Evolutionary conservation across 208 protist species (phyloP).

Genomic region (Porcisia deanei): DNA sequence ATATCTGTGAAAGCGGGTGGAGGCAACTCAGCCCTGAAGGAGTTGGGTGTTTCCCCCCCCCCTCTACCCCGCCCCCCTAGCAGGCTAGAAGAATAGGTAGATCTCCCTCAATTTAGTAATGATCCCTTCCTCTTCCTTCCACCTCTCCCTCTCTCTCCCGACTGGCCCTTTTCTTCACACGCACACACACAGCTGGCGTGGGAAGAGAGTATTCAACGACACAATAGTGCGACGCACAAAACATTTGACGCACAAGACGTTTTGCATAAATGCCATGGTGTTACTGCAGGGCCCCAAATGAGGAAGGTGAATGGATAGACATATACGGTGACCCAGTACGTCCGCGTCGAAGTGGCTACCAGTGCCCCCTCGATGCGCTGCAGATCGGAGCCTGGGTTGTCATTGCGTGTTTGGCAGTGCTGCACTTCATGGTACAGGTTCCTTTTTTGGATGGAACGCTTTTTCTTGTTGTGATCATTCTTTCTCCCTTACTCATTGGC

Average conservation of each 20-base stretch:
- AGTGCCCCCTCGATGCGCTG: conserved; percentile 70
- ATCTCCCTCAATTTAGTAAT: not conserved
- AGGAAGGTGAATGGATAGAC: conserved; percentile 74
- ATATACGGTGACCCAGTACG: conserved; percentile 81
- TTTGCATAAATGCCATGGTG: conserved; percentile 18
- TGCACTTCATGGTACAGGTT: conserved; percentile 72
- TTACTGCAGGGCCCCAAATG: conserved; percentile 35
- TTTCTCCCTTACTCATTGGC: conserved; percentile 41
- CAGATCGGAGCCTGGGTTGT: conserved; percentile 70
- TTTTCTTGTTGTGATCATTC: conserved; percentile 51
- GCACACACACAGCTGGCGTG: not conserved
- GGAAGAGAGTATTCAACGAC: not conserved
- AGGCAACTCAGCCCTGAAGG: too few species aligned
- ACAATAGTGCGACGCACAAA: not conserved
- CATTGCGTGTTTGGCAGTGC: conserved; percentile 45
- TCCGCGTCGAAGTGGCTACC: conserved; percentile 77
- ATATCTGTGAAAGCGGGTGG: not conserved
- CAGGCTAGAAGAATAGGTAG: not conserved
- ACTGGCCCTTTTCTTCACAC: not conserved
- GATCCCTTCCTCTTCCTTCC: not conserved
- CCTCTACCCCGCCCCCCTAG: not conserved
- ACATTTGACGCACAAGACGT: too few species aligned
- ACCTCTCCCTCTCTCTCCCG: not conserved
- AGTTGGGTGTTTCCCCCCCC: not conserved
- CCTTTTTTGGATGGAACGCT: conserved; percentile 53